Conservation (phyloP, 306 rosid species). For the Mucuna pruriens region DNA sequence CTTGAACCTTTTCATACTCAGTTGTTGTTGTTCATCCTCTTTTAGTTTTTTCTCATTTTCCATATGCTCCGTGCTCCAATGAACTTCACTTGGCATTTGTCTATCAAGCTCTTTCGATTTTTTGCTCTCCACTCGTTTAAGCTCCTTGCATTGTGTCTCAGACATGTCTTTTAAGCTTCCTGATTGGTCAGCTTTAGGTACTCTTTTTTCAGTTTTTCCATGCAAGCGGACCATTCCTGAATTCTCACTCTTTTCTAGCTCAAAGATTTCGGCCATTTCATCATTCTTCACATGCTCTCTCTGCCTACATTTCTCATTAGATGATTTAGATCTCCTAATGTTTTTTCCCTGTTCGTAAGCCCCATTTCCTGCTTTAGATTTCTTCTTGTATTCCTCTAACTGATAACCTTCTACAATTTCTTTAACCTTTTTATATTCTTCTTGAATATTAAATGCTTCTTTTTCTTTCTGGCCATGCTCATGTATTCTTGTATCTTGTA, state of each 20-base stretch:
- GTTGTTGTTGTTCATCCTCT: constrained; percentile 34
- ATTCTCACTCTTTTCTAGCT: constrained; percentile 47
- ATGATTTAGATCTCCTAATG: constrained; percentile 48
- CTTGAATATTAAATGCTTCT: constrained; percentile 44
- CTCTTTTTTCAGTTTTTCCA: constrained; percentile 46
- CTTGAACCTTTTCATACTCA: constrained; percentile 33
- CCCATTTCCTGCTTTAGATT: constrained; percentile 45
- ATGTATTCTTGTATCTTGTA: constrained; percentile 41
- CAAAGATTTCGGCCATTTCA: constrained; percentile 43
- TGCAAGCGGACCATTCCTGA: constrained; percentile 33
- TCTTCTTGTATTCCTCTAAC: constrained; percentile 50
- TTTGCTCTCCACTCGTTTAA: constrained; percentile 27
- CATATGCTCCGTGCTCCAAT: constrained; percentile 44
- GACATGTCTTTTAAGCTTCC: constrained; percentile 40
- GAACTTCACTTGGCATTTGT: constrained; percentile 40
- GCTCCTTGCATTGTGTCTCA: constrained; percentile 47
- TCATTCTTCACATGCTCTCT: constrained; percentile 53
- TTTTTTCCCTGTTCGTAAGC: constrained; percentile 47
- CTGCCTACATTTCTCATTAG: constrained; percentile 45
- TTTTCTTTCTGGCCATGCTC: constrained; percentile 50
- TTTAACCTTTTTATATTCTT: constrained; percentile 40
- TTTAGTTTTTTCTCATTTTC: constrained; percentile 47
- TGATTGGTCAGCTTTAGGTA: constrained; percentile 42
- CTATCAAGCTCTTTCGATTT: constrained; percentile 42
- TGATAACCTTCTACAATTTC: constrained; percentile 39